Base-by-base conservation (phyloP, 208 protist species). In the Leishmania braziliensis region DNA sequence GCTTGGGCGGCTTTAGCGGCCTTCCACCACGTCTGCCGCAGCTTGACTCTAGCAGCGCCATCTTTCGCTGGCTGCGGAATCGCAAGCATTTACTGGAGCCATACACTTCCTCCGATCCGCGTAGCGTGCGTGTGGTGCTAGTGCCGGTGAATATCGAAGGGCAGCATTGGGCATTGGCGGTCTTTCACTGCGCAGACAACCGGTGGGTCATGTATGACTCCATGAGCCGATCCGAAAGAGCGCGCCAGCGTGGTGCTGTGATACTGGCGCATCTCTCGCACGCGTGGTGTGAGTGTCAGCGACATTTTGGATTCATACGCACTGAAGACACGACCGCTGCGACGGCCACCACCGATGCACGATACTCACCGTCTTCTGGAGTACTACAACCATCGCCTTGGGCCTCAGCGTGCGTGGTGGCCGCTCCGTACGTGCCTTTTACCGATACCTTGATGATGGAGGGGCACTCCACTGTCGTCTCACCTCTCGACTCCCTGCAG, bases 121-220 rank as follows among this genome's bases (percentile, higher is more conserved):
- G 58, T 36, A 79, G 66, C 39, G 89, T 90, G 62, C 91, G 91
- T 26, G 87, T 86, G 65, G 82, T 97, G 51, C 85, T 97, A 29
- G 83, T 97, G 23, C 93, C 93, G 14, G 84, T 97, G 2, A 97
- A 97, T 82, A 79, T 95, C 16, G 88, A 83, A 10, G 86, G 83
- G 36, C 85, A 91, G 69, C 93, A 97, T 86, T 97, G 93, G 92
- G 88, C 90, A 6, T 81, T 97, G n/a, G 93, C 84, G 4, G 93
- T 95, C 18, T 82, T 89, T 33, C 77, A 91, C 77, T 90, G 91
- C 70, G 85, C 77, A 3, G 71, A 81, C 3, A 58, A 70, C 18
- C 68, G 81, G 6, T 95, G 88, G 88, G 74, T 84, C 53, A 88
- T 92, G 78, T 95, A 97, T 78, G 93, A 97, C 85, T 95, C 91